Evolutionary conservation across 441 rosid species (phyloP).

Genomic region (Erysimum pusillum): DNA sequence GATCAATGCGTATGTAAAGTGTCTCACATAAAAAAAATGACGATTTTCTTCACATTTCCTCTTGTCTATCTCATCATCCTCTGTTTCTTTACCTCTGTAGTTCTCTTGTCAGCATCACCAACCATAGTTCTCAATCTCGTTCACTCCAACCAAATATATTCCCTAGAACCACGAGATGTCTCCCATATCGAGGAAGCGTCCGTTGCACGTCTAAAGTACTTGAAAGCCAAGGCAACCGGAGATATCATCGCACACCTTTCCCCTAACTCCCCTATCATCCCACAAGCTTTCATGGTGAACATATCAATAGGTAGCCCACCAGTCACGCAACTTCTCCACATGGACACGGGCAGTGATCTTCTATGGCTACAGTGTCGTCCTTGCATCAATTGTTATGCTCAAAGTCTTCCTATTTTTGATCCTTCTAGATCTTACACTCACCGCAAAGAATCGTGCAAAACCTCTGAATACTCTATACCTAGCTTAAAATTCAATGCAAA

Average conservation of each 20-base stretch:
- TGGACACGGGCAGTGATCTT: constrained; percentile 13
- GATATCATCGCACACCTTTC: constrained; percentile 18
- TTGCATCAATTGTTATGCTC: constrained; percentile 9
- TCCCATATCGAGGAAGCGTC: not conserved
- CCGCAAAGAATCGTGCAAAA: not conserved
- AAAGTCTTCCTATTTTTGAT: constrained; percentile 6
- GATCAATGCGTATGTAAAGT: not conserved
- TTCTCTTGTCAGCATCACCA: not conserved
- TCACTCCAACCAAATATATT: not conserved
- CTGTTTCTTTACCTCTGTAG: not conserved
- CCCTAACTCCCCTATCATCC: not conserved
- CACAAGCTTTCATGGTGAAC: constrained; percentile 10
- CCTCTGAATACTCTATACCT: not conserved
- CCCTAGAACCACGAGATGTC: not conserved
- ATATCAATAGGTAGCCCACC: constrained; percentile 32
- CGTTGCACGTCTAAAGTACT: not conserved
- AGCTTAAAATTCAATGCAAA: not conserved
- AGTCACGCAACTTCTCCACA: constrained; percentile 15
- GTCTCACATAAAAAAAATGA: not conserved
- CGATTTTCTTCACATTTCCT: not conserved
- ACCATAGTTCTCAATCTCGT: constrained; percentile 3
- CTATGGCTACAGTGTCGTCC: constrained; percentile 13
- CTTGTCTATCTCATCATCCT: not conserved
- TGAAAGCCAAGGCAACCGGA: constrained; percentile 15
- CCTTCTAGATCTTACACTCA: constrained; percentile 15